These are phyloP conservation scores for Hypericum perforatum DNA, from an alignment of 345 rosid genomes.

Conservation along the genomic window DNA sequence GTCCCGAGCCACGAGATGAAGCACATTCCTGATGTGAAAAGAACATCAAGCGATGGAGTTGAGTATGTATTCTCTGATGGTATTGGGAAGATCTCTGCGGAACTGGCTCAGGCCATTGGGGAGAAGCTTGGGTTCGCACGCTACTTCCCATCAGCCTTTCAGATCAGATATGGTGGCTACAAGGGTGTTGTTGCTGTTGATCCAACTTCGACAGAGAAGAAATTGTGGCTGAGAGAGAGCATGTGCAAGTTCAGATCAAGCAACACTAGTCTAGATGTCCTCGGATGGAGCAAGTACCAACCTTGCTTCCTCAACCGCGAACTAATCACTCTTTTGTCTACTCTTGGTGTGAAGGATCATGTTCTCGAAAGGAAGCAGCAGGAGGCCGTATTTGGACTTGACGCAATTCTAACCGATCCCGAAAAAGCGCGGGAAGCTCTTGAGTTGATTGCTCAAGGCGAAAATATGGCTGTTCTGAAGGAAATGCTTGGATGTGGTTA, in stretches of 20 bases:
- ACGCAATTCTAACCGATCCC: conserved; percentile 14
- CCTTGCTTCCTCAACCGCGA: conserved; percentile 54
- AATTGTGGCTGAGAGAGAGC: conserved; percentile 33
- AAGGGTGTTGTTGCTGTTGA: conserved; percentile 74
- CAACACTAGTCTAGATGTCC: conserved; percentile 34
- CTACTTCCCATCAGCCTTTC: conserved; percentile 30
- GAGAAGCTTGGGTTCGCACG: conserved; percentile 21
- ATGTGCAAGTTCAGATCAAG: conserved; percentile 28
- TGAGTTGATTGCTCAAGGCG: conserved; percentile 15
- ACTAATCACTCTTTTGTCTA: conserved; percentile 45
- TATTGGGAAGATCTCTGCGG: conserved; percentile 52
- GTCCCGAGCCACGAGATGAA: conserved; percentile 31
- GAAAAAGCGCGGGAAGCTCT: conserved; percentile 12
- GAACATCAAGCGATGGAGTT: not conserved
- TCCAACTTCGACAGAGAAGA: conserved; percentile 33
- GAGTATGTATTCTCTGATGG: conserved; percentile 36
- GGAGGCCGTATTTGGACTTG: conserved; percentile 9
- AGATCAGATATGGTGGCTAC: conserved; percentile 37
- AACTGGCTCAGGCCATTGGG: conserved; percentile 40
- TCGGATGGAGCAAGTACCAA: conserved; percentile 43
- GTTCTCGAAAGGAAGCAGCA: conserved; percentile 17
- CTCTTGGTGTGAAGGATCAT: conserved; percentile 29
- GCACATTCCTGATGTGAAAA: conserved; percentile 33
- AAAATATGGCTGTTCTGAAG: conserved; percentile 6
- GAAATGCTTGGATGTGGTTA: conserved; percentile 14